Conservation (phyloP, 148 eudicot species). For the Camellia sinensis region DNA sequence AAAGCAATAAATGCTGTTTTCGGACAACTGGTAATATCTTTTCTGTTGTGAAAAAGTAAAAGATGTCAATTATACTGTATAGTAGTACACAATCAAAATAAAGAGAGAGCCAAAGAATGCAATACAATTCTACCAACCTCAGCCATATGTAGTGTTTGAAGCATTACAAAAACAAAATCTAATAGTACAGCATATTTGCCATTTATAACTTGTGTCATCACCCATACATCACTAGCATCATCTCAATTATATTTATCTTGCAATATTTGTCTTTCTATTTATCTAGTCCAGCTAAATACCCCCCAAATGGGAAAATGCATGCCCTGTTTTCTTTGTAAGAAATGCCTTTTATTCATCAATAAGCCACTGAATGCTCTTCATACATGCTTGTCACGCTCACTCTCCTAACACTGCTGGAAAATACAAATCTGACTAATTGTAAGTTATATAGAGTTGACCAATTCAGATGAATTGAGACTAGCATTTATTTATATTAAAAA, state of each 20-base stretch:
- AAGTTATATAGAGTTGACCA: too few species aligned
- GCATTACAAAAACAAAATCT: not conserved
- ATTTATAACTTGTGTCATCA: not conserved
- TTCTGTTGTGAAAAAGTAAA: slow-evolving; percentile 39
- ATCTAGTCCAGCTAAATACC: not conserved
- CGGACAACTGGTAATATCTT: slow-evolving; percentile 78
- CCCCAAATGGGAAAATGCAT: not conserved
- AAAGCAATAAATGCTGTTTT: slow-evolving; percentile 88
- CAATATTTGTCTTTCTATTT: not conserved
- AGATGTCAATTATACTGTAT: slow-evolving; percentile 17
- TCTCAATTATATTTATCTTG: not conserved
- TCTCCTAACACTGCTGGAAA: too few species aligned
- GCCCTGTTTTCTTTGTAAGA: not conserved
- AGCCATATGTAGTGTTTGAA: not conserved
- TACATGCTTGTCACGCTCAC: too few species aligned
- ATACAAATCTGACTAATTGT: too few species aligned
- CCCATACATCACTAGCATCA: not conserved
- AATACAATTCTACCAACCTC: not conserved
- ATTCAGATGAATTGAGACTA: too few species aligned
- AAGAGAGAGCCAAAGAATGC: not conserved
- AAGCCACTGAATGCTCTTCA: too few species aligned
- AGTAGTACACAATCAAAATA: not conserved
- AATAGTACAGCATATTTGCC: not conserved
- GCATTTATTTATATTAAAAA: too few species aligned
- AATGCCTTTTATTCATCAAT: not conserved